Percentiles rank a stretch among this genome's conserved stretches.
phyloP scores from a whole-genome alignment of 805 yeast species.

The Allodekkera sacchari region DNA sequence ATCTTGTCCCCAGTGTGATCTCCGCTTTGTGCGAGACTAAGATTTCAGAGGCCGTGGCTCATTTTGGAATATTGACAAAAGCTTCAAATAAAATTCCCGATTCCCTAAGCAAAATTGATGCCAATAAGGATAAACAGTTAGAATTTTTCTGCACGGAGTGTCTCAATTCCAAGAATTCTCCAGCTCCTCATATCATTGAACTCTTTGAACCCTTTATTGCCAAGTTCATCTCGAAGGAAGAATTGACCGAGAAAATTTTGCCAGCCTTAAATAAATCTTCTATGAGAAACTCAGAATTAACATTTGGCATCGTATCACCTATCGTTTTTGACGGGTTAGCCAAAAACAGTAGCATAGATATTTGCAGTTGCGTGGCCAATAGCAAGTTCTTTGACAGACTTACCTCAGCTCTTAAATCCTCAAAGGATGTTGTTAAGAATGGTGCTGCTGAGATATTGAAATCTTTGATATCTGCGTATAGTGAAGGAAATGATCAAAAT shows the following conservation, averaged over 20 bases:
- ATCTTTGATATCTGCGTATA: conserved; percentile 15
- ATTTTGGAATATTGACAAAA: conserved; percentile 14
- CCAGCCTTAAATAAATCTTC: conserved; percentile 68
- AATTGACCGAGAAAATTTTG: conserved; percentile 9
- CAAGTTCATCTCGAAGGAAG: conserved; percentile 5
- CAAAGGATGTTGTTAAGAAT: conserved; percentile 57
- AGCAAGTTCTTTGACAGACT: conserved; percentile 43
- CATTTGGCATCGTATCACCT: conserved; percentile 49
- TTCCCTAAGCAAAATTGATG: conserved; percentile 8
- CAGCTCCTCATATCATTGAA: conserved; percentile 11
- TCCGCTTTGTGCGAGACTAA: conserved; percentile 10
- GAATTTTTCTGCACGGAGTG: conserved; percentile 29
- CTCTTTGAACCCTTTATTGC: conserved; percentile 12
- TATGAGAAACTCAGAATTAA: conserved; percentile 69
- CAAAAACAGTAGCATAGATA: conserved; percentile 27
- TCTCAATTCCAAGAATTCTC: conserved; percentile 23
- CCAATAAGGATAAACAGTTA: conserved; percentile 10
- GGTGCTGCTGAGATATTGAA: conserved; percentile 33
- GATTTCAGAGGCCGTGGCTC: conserved; percentile 14
- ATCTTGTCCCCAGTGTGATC: conserved; percentile 2
- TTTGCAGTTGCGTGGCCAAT: conserved; percentile 29
- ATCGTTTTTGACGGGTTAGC: conserved; percentile 33
- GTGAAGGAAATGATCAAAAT: conserved; percentile 14
- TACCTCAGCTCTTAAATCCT: conserved; percentile 52
- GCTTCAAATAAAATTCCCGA: conserved; percentile 1